Percentiles rank a stretch among this genome's conserved stretches.
Evolutionary conservation across 768 basidiomycete species (phyloP).

Genomic region (Tricholoma terreum): DNA sequence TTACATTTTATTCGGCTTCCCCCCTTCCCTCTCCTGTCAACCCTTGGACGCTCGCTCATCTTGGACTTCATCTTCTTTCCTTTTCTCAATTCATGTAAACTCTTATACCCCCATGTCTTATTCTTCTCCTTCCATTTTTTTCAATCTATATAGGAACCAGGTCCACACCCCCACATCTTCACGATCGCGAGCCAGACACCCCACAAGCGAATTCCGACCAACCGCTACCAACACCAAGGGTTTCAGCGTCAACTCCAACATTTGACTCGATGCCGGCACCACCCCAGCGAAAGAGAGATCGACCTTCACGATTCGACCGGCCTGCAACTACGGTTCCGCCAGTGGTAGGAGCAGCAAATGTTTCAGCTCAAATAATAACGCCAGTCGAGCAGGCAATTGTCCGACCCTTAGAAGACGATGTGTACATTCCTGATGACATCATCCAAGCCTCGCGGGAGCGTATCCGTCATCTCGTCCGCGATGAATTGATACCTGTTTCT

Average conservation of each 20-base stretch:
- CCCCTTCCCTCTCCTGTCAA: conserved; percentile 28
- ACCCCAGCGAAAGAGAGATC: conserved; percentile 14
- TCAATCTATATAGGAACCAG: conserved; percentile 46
- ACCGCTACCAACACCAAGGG: not conserved
- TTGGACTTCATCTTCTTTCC: conserved; percentile 37
- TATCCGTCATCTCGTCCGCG: conserved; percentile 7
- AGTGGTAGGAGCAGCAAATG: not conserved
- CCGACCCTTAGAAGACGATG: conserved; percentile 18
- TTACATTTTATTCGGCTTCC: conserved; percentile 26
- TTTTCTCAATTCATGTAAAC: conserved; percentile 29
- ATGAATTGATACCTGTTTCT: conserved; percentile 12
- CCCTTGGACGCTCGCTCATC: conserved; percentile 40
- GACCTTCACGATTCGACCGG: conserved; percentile 26
- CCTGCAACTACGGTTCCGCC: conserved; percentile 5
- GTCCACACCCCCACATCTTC: conserved; percentile 36
- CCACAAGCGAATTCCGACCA: conserved; percentile 6
- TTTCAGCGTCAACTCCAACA: conserved; percentile 1
- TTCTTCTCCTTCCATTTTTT: conserved; percentile 29
- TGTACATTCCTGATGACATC: conserved; percentile 20
- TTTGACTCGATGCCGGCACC: conserved; percentile 1
- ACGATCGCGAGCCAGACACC: conserved; percentile 21
- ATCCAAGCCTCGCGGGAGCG: conserved; percentile 9
- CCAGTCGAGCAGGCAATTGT: not conserved
- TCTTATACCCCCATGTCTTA: conserved; percentile 20
- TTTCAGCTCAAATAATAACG: not conserved